Evolutionary conservation across 192 early-diverging fungal genomes (phyloP), one percentile per base, ranked within the genome.

Genomic region (Lunasporangiospora selenospora): DNA sequence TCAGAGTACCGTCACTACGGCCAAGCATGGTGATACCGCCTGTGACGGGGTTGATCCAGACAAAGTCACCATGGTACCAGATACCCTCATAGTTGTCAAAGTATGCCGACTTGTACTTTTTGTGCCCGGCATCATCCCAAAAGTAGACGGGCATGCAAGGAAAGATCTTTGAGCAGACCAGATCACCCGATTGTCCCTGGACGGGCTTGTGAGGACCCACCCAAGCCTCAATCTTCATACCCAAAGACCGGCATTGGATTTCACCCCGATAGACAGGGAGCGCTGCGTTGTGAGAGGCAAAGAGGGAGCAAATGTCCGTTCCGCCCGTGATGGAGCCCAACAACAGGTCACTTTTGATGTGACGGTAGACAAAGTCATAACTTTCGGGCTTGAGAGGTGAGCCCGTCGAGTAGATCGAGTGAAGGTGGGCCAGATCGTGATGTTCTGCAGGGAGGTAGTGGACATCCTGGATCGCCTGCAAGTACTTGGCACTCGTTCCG

Each of bases 11-110:
- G 58, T 98, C 95, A 40, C 87, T 88, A 55, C 95, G 83, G 3
- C 97, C 97, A 10, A 98, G 84, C 96, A 99, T 97, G 37, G 95
- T 80, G 58, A 99, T 90, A 24, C 97, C 96, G 32, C 92, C 91
- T 0, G 95, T 97, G 12, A 75, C 77, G 33, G 86, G 80, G 71
- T 93, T 93, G 53, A 98, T 89, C 50, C 83, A 77, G 53, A 98
- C 86, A 79, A 93, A 99, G 71, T 99, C 95, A 26, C 96, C 95
- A 67, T 99, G 95, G 80, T 95, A 94, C 97, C 97, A 99, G 27
- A 96, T 85, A 58, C 86, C 76, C 1, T 83, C 75, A 66, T 93
- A 93, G 42, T 89, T 84, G 29, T 84, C 81, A 83, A 99, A 99
- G 77, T 99, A 99, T 0, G 97, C 93, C 9, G 69, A 62, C 50